Evolutionary conservation across 2,329 filamentous ascomycete species (phyloP).

Genomic region (Graphilbum fragrans): DNA sequence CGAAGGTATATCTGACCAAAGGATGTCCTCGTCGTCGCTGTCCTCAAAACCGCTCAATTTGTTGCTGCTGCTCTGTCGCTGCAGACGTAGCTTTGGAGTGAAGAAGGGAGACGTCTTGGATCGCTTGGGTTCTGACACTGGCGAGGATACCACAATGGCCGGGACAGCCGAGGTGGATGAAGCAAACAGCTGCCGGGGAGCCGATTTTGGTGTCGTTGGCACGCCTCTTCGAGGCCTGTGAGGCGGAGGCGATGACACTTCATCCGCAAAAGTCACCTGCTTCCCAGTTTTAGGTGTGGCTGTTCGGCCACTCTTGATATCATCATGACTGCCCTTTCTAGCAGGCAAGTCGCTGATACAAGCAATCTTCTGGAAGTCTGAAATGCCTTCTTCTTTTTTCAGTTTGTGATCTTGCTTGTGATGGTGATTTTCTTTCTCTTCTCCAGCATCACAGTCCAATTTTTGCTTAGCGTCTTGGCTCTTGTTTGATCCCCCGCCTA

Average conservation of each 20-base stretch:
- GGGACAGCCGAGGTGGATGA: neutral
- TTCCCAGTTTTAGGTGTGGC: neutral
- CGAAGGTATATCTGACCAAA: neutral
- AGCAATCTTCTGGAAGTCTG: too few species aligned
- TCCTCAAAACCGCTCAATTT: neutral
- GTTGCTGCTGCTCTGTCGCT: neutral
- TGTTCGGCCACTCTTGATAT: neutral
- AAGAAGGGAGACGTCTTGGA: constrained; percentile 2
- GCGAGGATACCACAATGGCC: neutral
- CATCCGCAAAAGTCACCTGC: constrained; percentile 1
- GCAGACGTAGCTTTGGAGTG: neutral
- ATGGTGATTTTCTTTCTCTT: too few species aligned
- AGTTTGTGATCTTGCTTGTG: too few species aligned
- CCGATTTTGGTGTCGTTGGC: neutral
- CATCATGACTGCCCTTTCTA: neutral
- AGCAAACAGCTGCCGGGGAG: neutral
- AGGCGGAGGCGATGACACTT: neutral
- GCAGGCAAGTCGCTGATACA: too few species aligned
- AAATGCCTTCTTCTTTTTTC: too few species aligned
- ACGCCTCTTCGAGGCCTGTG: neutral
- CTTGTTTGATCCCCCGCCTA: too few species aligned
- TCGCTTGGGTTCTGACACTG: too few species aligned
- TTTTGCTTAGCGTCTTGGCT: too few species aligned
- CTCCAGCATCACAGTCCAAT: too few species aligned
- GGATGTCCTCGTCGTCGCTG: neutral